Evolutionary conservation across 176 grass and related monocot species (phyloP).

Genomic region (Musa acuminata): DNA sequence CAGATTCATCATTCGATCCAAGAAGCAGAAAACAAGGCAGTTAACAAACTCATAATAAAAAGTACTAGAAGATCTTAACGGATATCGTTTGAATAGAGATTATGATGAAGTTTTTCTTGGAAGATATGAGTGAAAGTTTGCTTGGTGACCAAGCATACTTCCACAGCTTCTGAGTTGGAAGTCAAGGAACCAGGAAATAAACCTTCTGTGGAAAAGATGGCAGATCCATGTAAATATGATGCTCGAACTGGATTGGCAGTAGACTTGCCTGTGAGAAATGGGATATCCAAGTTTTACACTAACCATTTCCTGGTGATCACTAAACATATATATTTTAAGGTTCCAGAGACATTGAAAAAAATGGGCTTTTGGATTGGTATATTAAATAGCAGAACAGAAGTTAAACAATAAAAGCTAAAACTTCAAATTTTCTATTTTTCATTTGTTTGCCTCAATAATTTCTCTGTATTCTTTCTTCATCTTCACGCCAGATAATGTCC

Average conservation of each 20-base stretch:
- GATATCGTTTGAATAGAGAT: too few relatives aligned
- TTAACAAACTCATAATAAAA: too few relatives aligned
- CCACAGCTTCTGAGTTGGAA: too few relatives aligned
- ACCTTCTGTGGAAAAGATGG: not conserved
- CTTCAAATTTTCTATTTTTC: conserved; percentile 11
- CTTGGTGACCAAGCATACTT: too few relatives aligned
- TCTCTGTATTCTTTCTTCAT: conserved; percentile 99
- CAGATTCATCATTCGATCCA: too few relatives aligned
- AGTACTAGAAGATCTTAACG: too few relatives aligned
- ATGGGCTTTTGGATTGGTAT: not conserved
- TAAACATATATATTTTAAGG: not conserved
- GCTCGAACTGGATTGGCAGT: not conserved
- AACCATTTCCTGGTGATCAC: not conserved
- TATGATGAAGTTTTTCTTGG: too few relatives aligned
- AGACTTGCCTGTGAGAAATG: not conserved
- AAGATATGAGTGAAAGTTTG: too few relatives aligned
- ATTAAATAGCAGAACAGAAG: not conserved
- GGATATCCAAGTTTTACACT: not conserved
- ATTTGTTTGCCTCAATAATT: conserved; percentile 81
- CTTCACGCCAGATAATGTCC: conserved; percentile 83
- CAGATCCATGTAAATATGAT: not conserved
- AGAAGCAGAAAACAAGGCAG: too few relatives aligned
- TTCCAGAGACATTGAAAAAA: not conserved
- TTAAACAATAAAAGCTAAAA: not conserved
- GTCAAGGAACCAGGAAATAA: not conserved